phyloP scores from a whole-genome alignment of 768 basidiomycete species.

The Termitomyces sp. region DNA sequence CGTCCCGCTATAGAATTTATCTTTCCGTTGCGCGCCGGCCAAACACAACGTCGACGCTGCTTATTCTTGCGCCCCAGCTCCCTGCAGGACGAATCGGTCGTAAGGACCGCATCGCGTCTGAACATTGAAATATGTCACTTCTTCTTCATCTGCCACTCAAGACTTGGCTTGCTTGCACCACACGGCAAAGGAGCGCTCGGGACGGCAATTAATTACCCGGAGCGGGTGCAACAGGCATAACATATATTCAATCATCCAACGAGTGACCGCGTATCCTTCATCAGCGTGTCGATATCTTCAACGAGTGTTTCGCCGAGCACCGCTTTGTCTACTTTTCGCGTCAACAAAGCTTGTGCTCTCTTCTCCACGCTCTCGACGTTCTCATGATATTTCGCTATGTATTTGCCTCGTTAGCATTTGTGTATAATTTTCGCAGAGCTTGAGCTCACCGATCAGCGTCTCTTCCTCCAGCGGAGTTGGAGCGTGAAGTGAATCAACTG shows the following conservation, averaged over 20 bases:
- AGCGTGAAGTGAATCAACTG: background rate
- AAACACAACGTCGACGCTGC: background rate
- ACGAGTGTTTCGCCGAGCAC: constrained; percentile 15
- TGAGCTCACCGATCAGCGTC: constrained; percentile 12
- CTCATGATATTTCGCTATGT: constrained; percentile 7
- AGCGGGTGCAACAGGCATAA: too few relatives aligned
- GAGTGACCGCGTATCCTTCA: constrained; percentile 14
- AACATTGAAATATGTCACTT: background rate
- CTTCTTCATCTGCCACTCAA: background rate
- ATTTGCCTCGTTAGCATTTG: background rate
- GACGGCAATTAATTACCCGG: constrained; percentile 6
- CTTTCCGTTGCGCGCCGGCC: background rate
- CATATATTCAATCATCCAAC: constrained; percentile 1
- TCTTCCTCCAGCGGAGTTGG: constrained; percentile 10
- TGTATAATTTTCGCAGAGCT: too few relatives aligned
- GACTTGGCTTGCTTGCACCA: background rate
- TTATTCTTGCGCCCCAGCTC: background rate
- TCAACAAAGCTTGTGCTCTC: constrained; percentile 14
- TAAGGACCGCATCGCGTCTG: background rate
- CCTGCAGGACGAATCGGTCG: background rate
- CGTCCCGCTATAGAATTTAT: background rate
- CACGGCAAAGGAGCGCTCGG: background rate
- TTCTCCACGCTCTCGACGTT: constrained; percentile 8
- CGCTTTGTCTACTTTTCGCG: constrained; percentile 23
- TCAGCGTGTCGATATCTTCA: constrained; percentile 20